Evolutionary conservation across 345 rosid genomes (phyloP).

Genomic region (Odontarrhena argentea): DNA sequence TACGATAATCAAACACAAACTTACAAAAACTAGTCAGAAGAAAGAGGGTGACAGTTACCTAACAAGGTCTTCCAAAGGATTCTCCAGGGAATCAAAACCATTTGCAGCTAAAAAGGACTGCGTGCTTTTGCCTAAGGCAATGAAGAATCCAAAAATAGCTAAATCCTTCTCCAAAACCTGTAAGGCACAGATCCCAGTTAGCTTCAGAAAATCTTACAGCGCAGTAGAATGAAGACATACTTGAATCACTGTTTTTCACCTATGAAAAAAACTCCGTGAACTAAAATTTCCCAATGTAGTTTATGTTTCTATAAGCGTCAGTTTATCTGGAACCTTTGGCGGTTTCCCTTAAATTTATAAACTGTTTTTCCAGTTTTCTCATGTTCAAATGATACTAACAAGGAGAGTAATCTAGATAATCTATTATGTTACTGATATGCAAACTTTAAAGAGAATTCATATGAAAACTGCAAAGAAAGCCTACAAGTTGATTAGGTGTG

Average conservation of each 20-base stretch:
- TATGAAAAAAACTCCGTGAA: slow-evolving; percentile 1
- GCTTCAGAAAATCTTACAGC: slow-evolving; percentile 12
- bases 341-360: slow-evolving; percentile 17
- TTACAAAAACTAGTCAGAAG: slow-evolving; percentile 2
- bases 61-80: slow-evolving; percentile 69
- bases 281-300: background rate
- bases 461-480: slow-evolving; percentile 17
- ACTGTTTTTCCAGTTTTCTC: slow-evolving; percentile 26
- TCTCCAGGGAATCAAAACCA: slow-evolving; percentile 71
- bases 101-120: slow-evolving; percentile 70
- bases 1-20: slow-evolving; percentile 26
- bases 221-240: background rate
- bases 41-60: slow-evolving; percentile 56
- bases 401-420: slow-evolving; percentile 29
- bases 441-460: slow-evolving; percentile 7
- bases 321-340: slow-evolving; percentile 14
- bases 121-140: slow-evolving; percentile 87
- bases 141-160: slow-evolving; percentile 97
- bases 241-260: slow-evolving; percentile 11
- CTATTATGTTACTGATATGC: slow-evolving; percentile 12
- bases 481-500: slow-evolving; percentile 21
- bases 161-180: slow-evolving; percentile 96
- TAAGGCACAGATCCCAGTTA: slow-evolving; percentile 39
- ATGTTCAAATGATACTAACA: slow-evolving; percentile 2
- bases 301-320: slow-evolving; percentile 10